Evolutionary conservation across 805 yeast genomes (phyloP).

Genomic region (Metschnikowia rubicola): DNA sequence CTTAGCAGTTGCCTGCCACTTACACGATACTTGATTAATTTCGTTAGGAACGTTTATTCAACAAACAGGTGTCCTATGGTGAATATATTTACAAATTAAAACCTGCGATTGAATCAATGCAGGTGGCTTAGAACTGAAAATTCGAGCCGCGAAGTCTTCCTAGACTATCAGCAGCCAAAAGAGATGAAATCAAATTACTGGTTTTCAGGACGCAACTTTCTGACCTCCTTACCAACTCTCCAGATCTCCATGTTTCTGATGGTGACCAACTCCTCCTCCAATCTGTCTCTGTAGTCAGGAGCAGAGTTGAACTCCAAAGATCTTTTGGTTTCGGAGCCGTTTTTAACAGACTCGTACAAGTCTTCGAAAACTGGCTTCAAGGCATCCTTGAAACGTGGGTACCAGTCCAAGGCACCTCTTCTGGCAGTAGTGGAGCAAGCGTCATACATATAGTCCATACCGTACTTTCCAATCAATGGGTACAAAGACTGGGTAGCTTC

Average conservation of each 20-base stretch:
- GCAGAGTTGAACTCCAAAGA: conserved; percentile 98
- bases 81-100: conserved; percentile 18
- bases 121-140: conserved; percentile 14
- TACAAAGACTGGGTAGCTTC: conserved; percentile 99
- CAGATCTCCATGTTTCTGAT: conserved; percentile 99
- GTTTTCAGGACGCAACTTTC: conserved; percentile 99
- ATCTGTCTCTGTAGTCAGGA: conserved; percentile 94
- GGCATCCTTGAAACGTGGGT: conserved; percentile 98
- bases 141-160: conserved; percentile 34
- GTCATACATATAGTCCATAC: conserved; percentile 99
- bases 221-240: conserved; percentile 99
- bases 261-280: conserved; percentile 87
- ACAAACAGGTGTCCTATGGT: conserved; percentile 41
- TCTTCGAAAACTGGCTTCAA: conserved; percentile 98
- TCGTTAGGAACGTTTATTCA: conserved; percentile 38
- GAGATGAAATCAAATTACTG: conserved; percentile 44
- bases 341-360: conserved; percentile 89
- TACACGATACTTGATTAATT: background rate
- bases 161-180: conserved; percentile 25
- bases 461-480: conserved; percentile 98
- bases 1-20: no score
- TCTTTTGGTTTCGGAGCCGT: conserved; percentile 97
- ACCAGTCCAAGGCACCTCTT: conserved; percentile 99
- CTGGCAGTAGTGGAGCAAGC: conserved; percentile 99
- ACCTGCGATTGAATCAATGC: background rate